Conservation (phyloP, 2,329 filamentous ascomycete species). For the Tolypocladium guangdongense region DNA sequence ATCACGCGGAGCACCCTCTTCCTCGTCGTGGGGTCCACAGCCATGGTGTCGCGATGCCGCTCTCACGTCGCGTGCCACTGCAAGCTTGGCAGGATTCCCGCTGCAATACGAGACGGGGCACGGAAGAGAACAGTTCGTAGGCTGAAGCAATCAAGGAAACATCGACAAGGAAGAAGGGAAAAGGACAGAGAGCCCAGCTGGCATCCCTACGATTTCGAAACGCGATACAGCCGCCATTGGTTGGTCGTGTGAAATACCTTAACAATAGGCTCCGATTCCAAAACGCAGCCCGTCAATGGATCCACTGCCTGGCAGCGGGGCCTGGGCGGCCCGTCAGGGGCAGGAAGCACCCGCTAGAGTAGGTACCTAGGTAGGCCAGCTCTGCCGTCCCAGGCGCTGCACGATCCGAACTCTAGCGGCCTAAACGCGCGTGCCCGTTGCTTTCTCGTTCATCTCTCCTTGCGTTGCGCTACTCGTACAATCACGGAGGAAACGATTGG, state of each 20-base stretch:
- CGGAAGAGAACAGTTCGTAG: background rate
- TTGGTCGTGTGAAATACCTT: too few relatives aligned
- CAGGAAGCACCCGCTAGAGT: background rate
- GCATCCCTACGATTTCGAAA: background rate
- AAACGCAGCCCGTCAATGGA: background rate
- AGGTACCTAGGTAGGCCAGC: too few relatives aligned
- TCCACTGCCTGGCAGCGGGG: background rate
- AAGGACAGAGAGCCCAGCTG: background rate
- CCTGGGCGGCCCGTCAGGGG: background rate
- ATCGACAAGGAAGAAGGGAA: background rate
- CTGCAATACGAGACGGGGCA: background rate
- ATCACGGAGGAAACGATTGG: background rate
- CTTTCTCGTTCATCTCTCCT: background rate
- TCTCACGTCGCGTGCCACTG: background rate
- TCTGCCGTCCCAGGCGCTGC: background rate
- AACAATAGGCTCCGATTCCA: too few relatives aligned
- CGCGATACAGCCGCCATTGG: too few relatives aligned
- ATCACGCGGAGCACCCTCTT: slow-evolving; percentile 80
- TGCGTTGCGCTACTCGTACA: background rate
- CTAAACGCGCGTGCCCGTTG: background rate
- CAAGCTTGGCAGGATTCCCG: background rate
- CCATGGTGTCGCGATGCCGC: slow-evolving; percentile 19
- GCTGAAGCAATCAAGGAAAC: background rate
- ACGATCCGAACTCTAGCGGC: background rate
- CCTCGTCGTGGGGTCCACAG: slow-evolving; percentile 45